phyloP scores from a whole-genome alignment of 2,329 filamentous ascomycete species.

The Cladosporium colombiae region DNA sequence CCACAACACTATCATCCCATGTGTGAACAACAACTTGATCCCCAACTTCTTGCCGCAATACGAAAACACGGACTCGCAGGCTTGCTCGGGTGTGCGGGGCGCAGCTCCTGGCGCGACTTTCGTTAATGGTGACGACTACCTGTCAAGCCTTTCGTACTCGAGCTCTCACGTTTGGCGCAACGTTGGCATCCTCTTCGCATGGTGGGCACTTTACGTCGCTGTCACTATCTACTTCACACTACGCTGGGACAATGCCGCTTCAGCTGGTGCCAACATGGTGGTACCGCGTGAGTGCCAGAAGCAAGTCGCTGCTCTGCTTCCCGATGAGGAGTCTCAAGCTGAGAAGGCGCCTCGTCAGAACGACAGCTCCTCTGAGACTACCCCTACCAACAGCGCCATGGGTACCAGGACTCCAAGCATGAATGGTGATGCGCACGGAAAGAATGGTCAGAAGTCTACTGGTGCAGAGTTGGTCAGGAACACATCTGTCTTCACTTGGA shows the following conservation, averaged over 20 bases:
- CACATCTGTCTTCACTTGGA: constrained; percentile 67
- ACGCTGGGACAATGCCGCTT: constrained; percentile 53
- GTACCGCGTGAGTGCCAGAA: constrained; percentile 63
- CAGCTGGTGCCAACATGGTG: constrained; percentile 46
- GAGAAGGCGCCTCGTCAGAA: constrained; percentile 17
- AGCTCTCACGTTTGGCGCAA: constrained; percentile 54
- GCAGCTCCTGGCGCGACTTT: constrained; percentile 56
- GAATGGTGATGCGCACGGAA: constrained; percentile 7
- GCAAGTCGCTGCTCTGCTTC: constrained; percentile 26
- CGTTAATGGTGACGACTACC: constrained; percentile 64
- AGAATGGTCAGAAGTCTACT: background rate
- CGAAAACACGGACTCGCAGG: constrained; percentile 35
- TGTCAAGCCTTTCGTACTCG: constrained; percentile 53
- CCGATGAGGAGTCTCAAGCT: constrained; percentile 47
- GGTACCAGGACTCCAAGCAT: constrained; percentile 14
- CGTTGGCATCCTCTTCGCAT: constrained; percentile 67
- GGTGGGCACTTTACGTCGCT: constrained; percentile 60
- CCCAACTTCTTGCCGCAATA: constrained; percentile 43
- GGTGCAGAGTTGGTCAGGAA: constrained; percentile 21
- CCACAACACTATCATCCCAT: constrained; percentile 55
- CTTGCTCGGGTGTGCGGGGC: constrained; percentile 54
- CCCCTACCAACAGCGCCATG: constrained; percentile 11
- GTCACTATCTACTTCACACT: constrained; percentile 61
- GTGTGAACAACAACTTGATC: constrained; percentile 49
- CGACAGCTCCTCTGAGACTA: constrained; percentile 15